Evolutionary conservation across 306 rosid genomes (phyloP), one percentile per base, ranked within the genome.

Genomic region (Luffa aegyptiaca): DNA sequence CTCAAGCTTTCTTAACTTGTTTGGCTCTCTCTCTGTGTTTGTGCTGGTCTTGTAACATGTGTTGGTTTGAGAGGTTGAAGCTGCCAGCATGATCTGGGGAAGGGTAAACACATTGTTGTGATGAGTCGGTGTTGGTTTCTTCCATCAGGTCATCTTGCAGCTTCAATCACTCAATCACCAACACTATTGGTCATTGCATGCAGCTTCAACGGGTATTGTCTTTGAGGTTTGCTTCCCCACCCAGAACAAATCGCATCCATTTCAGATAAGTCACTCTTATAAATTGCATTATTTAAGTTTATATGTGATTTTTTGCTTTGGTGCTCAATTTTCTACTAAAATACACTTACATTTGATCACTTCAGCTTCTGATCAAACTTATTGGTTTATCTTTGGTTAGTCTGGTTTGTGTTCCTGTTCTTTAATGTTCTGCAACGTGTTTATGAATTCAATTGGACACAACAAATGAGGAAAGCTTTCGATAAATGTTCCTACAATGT

Each of bases 51-150:
- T 12, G 17, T 4, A 63, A 33, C n/a, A 64, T 65, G 46, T 45
- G 76, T 71, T 71, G 37, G 56, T 46, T 71, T 71, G 77, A 46
- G 77, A 71, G 59, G 59, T 49, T 73, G 78, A 73, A 73, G 78
- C 59, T 73, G 78, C 78, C 78, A 73, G 78, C 61, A 49, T 73
- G 78, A 73, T 73, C 61, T 73, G 78, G 48, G 75, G 75, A 69
- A 39, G 49, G 49, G 26, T 35, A 37, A 6, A 55, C 26, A 55
- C 36, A 10, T 61, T 4, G 37, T 61, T 31, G 20, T 52, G 9
- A 0, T 58, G 36, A 4, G 4, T 21, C 5, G 5, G 14, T 3
- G 17, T 0, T 35, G 2, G 37, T 72, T 45, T 13, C 37, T 48
- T 49, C 77, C 77, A 72, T 45, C 77, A 73, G 59, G 44, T 73